phyloP scores from a whole-genome alignment of 2,329 filamentous ascomycete genomes.

The Pseudogymnoascus pannorum region DNA sequence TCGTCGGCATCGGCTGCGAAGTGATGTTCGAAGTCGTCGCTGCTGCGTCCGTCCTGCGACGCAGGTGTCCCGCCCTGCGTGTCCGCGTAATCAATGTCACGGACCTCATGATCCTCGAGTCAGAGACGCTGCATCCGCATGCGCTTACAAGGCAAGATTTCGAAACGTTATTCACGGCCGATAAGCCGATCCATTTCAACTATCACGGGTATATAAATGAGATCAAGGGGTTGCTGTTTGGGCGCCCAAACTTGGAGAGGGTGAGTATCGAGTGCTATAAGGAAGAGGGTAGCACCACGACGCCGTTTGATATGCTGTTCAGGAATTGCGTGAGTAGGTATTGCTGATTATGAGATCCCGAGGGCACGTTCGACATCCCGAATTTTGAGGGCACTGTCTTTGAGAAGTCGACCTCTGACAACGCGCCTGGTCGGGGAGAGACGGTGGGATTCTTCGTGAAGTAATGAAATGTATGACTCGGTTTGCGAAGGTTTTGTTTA shows the following conservation, averaged over 20 bases:
- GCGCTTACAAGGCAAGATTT: conserved; percentile 46
- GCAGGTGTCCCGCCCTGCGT: conserved; percentile 43
- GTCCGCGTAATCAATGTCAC: conserved; percentile 60
- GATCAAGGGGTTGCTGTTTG: conserved; percentile 54
- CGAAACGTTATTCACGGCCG: conserved; percentile 47
- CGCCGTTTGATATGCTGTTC: conserved; percentile 64
- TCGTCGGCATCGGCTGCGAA: conserved; percentile 59
- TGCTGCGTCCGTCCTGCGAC: conserved; percentile 48
- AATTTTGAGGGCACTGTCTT: conserved; percentile 32
- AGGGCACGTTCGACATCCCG: conserved; percentile 43
- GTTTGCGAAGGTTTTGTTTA: neutral
- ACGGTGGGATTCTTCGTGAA: neutral
- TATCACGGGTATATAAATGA: conserved; percentile 60
- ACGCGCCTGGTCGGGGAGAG: neutral
- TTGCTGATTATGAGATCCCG: conserved; percentile 41
- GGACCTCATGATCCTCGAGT: conserved; percentile 55
- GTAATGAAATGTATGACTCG: neutral
- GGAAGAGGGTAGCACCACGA: conserved; percentile 61
- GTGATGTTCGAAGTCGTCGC: conserved; percentile 58
- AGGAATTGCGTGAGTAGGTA: conserved; percentile 53
- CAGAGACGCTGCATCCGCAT: conserved; percentile 51
- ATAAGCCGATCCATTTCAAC: conserved; percentile 54
- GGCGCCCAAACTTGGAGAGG: conserved; percentile 42
- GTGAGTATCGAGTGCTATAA: conserved; percentile 52
- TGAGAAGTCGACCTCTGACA: conserved; percentile 8